phyloP scores from a whole-genome alignment of 1,284 basidiomycete species.

The Thecaphora thlaspeos region DNA sequence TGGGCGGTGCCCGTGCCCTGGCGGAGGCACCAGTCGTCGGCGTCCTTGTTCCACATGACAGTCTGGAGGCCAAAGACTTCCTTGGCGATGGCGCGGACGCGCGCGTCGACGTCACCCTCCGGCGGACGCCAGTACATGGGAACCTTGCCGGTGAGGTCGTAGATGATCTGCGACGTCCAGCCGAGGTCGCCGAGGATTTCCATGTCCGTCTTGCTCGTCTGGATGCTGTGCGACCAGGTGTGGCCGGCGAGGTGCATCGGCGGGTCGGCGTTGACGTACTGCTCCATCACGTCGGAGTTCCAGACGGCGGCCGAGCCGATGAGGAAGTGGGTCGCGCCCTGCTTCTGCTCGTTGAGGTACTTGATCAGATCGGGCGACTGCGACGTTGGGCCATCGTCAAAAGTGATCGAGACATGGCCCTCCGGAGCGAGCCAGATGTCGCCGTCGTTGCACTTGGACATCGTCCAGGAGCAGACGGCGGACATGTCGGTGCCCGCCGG shows the following conservation, averaged over 20 bases:
- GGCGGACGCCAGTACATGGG: slow-evolving; percentile 51
- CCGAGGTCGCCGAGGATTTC: slow-evolving; percentile 75
- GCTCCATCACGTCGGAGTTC: slow-evolving; percentile 64
- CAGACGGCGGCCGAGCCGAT: slow-evolving; percentile 72
- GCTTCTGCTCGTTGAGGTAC: slow-evolving; percentile 67
- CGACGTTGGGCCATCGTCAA: slow-evolving; percentile 72
- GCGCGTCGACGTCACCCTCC: slow-evolving; percentile 50
- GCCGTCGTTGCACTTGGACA: slow-evolving; percentile 42
- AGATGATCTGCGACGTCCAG: slow-evolving; percentile 78
- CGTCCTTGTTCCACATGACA: slow-evolving; percentile 50
- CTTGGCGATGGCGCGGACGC: slow-evolving; percentile 49
- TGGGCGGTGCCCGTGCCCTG: slow-evolving; percentile 44
- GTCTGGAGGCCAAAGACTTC: slow-evolving; percentile 48
- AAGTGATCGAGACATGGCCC: slow-evolving; percentile 36
- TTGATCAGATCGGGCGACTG: slow-evolving; percentile 61
- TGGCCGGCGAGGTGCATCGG: slow-evolving; percentile 68
- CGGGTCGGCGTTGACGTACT: slow-evolving; percentile 62
- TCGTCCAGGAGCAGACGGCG: slow-evolving; percentile 48
- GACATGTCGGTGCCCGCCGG: slow-evolving; percentile 36
- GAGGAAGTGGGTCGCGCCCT: slow-evolving; percentile 72
- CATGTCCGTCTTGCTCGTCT: slow-evolving; percentile 72
- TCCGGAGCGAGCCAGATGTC: slow-evolving; percentile 48
- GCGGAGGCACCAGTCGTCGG: slow-evolving; percentile 51
- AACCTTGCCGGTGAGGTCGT: slow-evolving; percentile 68
- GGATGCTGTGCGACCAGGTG: slow-evolving; percentile 59